These are phyloP conservation scores for Westerdykella sp. DNA, from an alignment of 2,329 filamentous ascomycete genomes.

Conservation along the genomic window DNA sequence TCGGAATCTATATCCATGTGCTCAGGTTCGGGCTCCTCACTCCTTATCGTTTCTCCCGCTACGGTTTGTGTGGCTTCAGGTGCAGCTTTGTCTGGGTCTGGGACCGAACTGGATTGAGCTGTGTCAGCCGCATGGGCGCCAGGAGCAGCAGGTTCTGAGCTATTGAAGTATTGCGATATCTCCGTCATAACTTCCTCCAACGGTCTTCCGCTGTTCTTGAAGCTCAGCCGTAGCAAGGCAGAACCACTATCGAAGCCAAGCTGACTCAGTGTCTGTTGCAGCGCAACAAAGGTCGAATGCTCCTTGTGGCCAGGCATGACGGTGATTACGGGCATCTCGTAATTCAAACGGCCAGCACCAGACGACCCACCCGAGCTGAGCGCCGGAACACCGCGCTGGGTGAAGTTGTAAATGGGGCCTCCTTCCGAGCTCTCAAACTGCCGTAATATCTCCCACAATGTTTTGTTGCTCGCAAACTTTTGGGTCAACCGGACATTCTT, in stretches of 20 bases:
- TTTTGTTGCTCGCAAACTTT: slow-evolving; percentile 82
- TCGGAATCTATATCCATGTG: slow-evolving; percentile 26
- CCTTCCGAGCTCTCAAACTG: slow-evolving; percentile 66
- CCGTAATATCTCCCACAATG: slow-evolving; percentile 81
- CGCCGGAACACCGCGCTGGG: slow-evolving; percentile 69
- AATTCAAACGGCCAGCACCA: slow-evolving; percentile 69
- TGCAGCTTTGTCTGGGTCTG: slow-evolving; percentile 15
- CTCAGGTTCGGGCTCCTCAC: slow-evolving; percentile 20
- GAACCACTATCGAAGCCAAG: slow-evolving; percentile 81
- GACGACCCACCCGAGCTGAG: slow-evolving; percentile 48
- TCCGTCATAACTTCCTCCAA: slow-evolving; percentile 79
- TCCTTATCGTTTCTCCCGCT: slow-evolving; percentile 20
- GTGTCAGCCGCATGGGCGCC: slow-evolving; percentile 24
- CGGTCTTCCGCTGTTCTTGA: slow-evolving; percentile 68
- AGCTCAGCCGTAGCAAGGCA: slow-evolving; percentile 70
- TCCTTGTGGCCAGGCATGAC: slow-evolving; percentile 67
- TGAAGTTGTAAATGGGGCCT: slow-evolving; percentile 61
- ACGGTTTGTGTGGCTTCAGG: slow-evolving; percentile 20
- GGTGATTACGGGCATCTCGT: slow-evolving; percentile 79
- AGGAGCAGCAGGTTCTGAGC: slow-evolving; percentile 23
- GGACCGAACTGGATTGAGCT: slow-evolving; percentile 22
- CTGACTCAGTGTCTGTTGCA: slow-evolving; percentile 84
- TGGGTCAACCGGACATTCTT: slow-evolving; percentile 66
- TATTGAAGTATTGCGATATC: slow-evolving; percentile 69
- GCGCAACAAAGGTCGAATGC: slow-evolving; percentile 66